Evolutionary conservation across 129 eudicot genomes (phyloP), one percentile per base, ranked within the genome.

Genomic region (Pseudognaphalium luteoalbum): DNA sequence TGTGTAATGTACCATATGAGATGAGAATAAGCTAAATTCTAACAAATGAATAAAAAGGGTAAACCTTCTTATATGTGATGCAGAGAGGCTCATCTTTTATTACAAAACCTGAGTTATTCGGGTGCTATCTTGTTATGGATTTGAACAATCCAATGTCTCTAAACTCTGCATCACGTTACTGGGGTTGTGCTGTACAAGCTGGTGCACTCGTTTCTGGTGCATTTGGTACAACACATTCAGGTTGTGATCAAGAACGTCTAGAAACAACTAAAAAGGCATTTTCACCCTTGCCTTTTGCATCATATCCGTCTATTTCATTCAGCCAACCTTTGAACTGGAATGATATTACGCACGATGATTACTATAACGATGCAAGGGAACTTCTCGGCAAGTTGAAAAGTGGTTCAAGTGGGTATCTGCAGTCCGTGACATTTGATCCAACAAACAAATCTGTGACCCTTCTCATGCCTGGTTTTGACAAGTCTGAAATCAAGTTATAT

Each of bases 401-500:
- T 52, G 70, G 77, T 56, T 73, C 65, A 10, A 71, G 77, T 34
- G 70, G 69, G 59, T 15, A 77, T 22, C 33, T 71, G 73, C 81
- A 84, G 44, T 57, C 96, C 0, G 90, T 94, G 47, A 87, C 82
- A 42, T 94, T 90, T 64, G 90, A 94, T 83, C 79, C 86, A 22
- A 80, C 85, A 19, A 84, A 87, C 67, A 94, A 85, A 80, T 82
- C 93, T 1, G 78, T 91, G 83, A 87, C 88, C 57, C 96, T 94
- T 72, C 79, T 91, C 78, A 94, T 94, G 98, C 98, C 98, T 28
- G 98, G 97, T 76, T 91, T 94, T 68, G 98, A 91, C 68, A 94
- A 94, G 86, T 89, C 97, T 7, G 98, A 94, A 79, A 94, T 94
- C 82, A 94, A 94, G 87, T 86, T 94, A 42, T 94, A 85, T 80